Percentiles rank a stretch among this genome's conserved stretches.
These are phyloP conservation scores for Kewa caespitosa DNA, from an alignment of 179 eudicot genomes.

Conservation along the genomic window DNA sequence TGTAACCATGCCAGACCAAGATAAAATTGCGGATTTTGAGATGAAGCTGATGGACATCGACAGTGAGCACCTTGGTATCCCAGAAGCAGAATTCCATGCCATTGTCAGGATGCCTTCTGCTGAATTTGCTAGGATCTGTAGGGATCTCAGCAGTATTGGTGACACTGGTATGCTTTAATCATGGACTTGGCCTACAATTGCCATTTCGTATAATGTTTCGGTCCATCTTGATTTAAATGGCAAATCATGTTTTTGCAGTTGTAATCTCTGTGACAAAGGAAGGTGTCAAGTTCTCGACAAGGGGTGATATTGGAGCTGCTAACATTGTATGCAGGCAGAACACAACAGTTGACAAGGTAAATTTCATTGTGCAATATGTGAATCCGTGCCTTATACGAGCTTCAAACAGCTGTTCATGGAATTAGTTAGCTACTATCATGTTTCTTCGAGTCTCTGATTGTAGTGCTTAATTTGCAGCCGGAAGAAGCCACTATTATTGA, in stretches of 20 bases:
- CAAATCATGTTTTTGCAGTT: slow-evolving; percentile 38
- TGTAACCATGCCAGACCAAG: slow-evolving; percentile 46
- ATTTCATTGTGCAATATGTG: neutral
- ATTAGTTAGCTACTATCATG: neutral
- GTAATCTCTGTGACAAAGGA: slow-evolving; percentile 78
- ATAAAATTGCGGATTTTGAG: slow-evolving; percentile 79
- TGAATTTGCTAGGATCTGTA: slow-evolving; percentile 74
- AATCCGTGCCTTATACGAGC: too few species aligned
- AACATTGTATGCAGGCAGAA: slow-evolving; percentile 70
- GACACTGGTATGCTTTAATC: slow-evolving; percentile 53
- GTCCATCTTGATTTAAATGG: neutral
- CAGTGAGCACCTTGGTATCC: slow-evolving; percentile 77
- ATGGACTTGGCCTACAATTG: neutral
- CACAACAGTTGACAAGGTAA: slow-evolving; percentile 75
- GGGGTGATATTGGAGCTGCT: slow-evolving; percentile 74
- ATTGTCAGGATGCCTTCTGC: slow-evolving; percentile 80
- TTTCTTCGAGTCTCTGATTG: neutral
- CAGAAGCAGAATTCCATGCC: slow-evolving; percentile 76
- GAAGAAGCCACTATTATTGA: slow-evolving; percentile 70
- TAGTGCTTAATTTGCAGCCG: slow-evolving; percentile 50
- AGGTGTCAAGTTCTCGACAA: slow-evolving; percentile 70
- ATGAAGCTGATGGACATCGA: slow-evolving; percentile 90
- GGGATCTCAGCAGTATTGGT: slow-evolving; percentile 74
- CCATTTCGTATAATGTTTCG: neutral
- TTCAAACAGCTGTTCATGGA: too few species aligned